These are phyloP conservation scores for Erysimum pusillum DNA, from an alignment of 441 rosid species.

Conservation along the genomic window DNA sequence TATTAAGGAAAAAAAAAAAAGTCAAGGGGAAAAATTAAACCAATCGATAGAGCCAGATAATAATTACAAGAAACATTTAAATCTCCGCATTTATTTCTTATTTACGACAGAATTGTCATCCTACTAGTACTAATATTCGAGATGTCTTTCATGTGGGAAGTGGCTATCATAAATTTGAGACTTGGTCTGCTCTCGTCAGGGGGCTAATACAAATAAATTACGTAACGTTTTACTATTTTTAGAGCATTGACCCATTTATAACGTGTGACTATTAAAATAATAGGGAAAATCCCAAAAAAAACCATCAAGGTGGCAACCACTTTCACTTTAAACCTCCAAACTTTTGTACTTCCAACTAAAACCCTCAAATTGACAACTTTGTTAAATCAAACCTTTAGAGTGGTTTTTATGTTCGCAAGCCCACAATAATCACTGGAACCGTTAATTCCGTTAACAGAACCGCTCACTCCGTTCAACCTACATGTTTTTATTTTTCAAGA, in stretches of 20 bases:
- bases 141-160: constrained; percentile 10
- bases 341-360: no score
- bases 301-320: no score
- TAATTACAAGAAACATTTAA: not conserved
- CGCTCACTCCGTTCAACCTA: no score
- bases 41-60: not conserved
- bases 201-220: not conserved
- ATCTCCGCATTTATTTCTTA: not conserved
- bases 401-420: no score
- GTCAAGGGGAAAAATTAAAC: not conserved
- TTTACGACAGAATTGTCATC: constrained; percentile 11
- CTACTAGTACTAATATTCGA: not conserved
- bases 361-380: no score
- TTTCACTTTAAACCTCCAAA: no score
- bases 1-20: no score
- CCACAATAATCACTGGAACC: no score
- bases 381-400: no score
- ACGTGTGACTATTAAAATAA: not conserved
- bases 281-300: no score
- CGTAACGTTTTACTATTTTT: not conserved
- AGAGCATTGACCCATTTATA: not conserved
- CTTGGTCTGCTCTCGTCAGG: constrained; percentile 6
- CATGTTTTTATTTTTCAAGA: no score
- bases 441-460: no score
- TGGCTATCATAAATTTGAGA: constrained; percentile 16